A percentile compares a stretch with the other conserved stretches of the same genome.
Conservation (phyloP, 768 basidiomycete genomes). For the Leccinum rimulosum region DNA sequence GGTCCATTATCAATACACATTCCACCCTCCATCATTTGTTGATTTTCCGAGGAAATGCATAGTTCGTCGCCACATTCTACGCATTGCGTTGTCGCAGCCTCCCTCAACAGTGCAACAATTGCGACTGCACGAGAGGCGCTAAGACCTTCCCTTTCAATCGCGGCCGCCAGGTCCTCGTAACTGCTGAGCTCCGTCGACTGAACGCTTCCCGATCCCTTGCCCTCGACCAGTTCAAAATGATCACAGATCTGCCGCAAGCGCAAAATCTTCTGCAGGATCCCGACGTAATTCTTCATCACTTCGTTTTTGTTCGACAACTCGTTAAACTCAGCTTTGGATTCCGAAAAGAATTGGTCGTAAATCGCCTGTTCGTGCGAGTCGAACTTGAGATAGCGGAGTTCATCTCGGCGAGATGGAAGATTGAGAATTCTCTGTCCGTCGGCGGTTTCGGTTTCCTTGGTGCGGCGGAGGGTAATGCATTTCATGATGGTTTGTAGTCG, state of each 20-base stretch:
- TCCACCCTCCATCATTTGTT: slow-evolving; percentile 39
- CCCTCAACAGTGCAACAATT: slow-evolving; percentile 82
- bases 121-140: slow-evolving; percentile 70
- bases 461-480: slow-evolving; percentile 92
- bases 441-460: slow-evolving; percentile 82
- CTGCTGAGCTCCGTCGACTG: slow-evolving; percentile 47
- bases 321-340: slow-evolving; percentile 90
- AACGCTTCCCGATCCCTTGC: slow-evolving; percentile 51
- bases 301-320: slow-evolving; percentile 85
- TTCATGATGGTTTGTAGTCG: slow-evolving; percentile 98
- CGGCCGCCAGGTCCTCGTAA: slow-evolving; percentile 77
- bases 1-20: slow-evolving; percentile 51
- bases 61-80: slow-evolving; percentile 85
- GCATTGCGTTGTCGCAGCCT: slow-evolving; percentile 86
- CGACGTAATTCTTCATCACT: slow-evolving; percentile 98
- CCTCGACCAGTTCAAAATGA: slow-evolving; percentile 86
- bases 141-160: slow-evolving; percentile 77
- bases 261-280: slow-evolving; percentile 93
- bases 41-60: slow-evolving; percentile 44
- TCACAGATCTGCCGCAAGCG: slow-evolving; percentile 98
- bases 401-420: slow-evolving; percentile 88
- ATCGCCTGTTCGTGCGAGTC: slow-evolving; percentile 77
- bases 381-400: slow-evolving; percentile 82
- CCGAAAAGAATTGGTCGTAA: slow-evolving; percentile 85
- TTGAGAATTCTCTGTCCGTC: slow-evolving; percentile 85